A percentile compares a stretch with the other conserved stretches of the same genome.
Conservation (phyloP, 345 rosid species). For the Isatis tinctoria region DNA sequence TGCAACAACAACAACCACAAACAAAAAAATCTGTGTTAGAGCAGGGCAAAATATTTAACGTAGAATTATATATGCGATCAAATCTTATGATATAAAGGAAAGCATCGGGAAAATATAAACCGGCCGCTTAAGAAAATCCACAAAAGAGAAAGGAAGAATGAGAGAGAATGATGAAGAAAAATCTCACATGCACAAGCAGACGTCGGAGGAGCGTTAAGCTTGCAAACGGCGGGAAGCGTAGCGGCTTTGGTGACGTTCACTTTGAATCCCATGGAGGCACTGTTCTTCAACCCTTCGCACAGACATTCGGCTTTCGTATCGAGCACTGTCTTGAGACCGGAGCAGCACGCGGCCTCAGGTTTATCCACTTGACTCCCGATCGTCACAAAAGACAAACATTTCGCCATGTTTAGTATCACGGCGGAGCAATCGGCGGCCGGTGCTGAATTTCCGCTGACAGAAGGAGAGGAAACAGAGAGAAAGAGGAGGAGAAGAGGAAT, state of each 20-base stretch:
- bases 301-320: slow-evolving; percentile 12
- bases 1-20: background rate
- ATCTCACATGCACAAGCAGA: slow-evolving; percentile 20
- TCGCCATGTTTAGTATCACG: background rate
- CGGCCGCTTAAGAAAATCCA: background rate
- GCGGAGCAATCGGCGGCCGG: background rate
- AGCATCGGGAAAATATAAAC: background rate
- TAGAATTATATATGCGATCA: background rate
- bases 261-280: background rate
- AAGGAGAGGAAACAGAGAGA: background rate
- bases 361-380: slow-evolving; percentile 6
- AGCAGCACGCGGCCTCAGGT: slow-evolving; percentile 4
- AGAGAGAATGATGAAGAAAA: background rate
- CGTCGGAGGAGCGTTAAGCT: slow-evolving; percentile 19
- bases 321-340: slow-evolving; percentile 7
- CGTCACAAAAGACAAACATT: slow-evolving; percentile 15
- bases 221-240: slow-evolving; percentile 23
- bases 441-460: background rate
- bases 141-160: background rate
- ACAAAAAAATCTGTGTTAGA: background rate
- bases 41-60: background rate
- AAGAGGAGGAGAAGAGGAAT: background rate
- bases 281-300: slow-evolving; percentile 18
- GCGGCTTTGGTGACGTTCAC: slow-evolving; percentile 16
- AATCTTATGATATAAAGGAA: background rate